Base-by-base conservation (phyloP, 768 basidiomycete species). In the Lactifluus echinatus region DNA sequence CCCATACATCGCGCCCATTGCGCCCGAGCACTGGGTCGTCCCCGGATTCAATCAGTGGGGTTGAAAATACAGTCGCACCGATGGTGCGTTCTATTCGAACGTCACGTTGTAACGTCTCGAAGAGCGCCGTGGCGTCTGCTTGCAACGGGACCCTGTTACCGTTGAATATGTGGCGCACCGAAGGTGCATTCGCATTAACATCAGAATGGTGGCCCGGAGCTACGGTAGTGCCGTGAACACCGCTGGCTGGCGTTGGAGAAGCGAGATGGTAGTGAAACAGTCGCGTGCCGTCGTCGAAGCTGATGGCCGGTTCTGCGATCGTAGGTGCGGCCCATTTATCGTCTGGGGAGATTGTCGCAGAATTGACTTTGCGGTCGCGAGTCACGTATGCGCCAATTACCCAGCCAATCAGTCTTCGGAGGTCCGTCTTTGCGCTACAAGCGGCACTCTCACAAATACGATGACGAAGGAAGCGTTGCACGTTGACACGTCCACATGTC, bases 81-180 rank as follows among this genome's bases (percentile, higher is more conserved):
- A 53, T 47, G 19, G 36, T 33, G 10, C 62, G 62, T 33, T 57
- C 60, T 26, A 63, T 57, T 4, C 34, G 51, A 8, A 63, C 49
- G 19, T 63, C 44, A 23, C 55, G 55, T 56, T 63, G 62, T 10
- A 63, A 54, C 11, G 47, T 31, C 36, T 55, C 47, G 28, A 63
- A 63, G 24, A 61, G 56, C 43, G 21, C 49, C 28, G 51, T 49
- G 21, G 62, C 54, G 21, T 37, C 28, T 12, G n/a, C 37, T 43
- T 63, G 62, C 19, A 54, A 36, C 40, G 11, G 8, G 17, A 21
- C 28, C 26, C 26, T 46, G 29, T 63, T 61, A 2, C 60, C 36
- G 12, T 62, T 63, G 53, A 63, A 63, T 42, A 63, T 28, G 33
- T 63, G 62, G 28, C 45, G 52, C 42, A 61, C 53, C 15, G 52